Base-by-base conservation (phyloP, 345 rosid genomes). In the Passiflora organensis region DNA sequence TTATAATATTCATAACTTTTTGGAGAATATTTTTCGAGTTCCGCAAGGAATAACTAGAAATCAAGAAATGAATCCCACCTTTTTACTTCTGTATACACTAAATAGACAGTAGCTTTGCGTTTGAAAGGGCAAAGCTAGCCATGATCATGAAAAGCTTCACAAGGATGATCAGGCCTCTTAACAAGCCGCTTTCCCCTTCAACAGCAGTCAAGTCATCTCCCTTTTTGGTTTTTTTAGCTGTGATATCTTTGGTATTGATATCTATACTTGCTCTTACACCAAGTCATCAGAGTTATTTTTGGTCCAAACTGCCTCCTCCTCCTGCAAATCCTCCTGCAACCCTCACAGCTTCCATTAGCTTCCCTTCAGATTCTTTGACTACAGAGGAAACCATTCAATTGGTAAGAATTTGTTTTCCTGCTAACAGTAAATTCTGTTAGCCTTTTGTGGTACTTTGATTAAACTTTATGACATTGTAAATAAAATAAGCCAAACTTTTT, bases 11-110 rank as follows among this genome's bases (percentile, higher is more conserved):
- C 3, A 3, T 28, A 8, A 28, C 3, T 2, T 28, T 28, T 28
- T 28, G 34, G 5, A 36, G 39, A 48, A 59, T 48, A 38, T 36
- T 23, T 59, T 23, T 19, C 18, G 38, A 0, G 12, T 17, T 38
- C 43, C n/a, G 63, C 46, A 59, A 59, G 20, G 63, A 38, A 59
- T 59, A 39, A 38, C 46, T 59, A 48, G 55, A 39, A 59, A 49
- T 10, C 18, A 59, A 49, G 63, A 6, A 38, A 59, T 24, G 55
- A 22, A 59, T 59, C 46, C 28, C 42, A 20, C 18, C 9, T 10
- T 18, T n/a, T 1, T 19, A 2, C 44, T 47, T 19, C 10, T 54
- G n/a, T n/a, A n/a, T 28, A 28, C 34, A 3, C 3, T 8, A 28
- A 3, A 28, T 2, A 28, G 34, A 3, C 8, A 28, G 5, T 28